Evolutionary conservation across 1,284 basidiomycete genomes (phyloP).

Genomic region (Cryptococcus sp.): DNA sequence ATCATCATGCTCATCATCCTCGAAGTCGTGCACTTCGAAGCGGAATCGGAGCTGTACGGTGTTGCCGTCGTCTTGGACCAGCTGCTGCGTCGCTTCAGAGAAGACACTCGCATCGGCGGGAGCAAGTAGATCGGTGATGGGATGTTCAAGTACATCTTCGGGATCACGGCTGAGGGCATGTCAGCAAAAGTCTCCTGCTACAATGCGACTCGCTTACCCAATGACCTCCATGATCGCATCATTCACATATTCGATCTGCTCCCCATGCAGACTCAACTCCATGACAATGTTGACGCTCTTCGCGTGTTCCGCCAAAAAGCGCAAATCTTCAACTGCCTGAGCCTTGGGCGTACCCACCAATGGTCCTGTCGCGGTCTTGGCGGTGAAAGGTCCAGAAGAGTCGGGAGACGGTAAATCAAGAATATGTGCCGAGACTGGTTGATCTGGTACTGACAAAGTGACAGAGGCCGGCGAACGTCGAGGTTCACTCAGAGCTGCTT

Average conservation of each 20-base stretch:
- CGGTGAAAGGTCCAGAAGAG: slow-evolving; percentile 13
- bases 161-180: slow-evolving; percentile 63
- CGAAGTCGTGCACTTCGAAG: slow-evolving; percentile 59
- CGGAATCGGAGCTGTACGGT: slow-evolving; percentile 92
- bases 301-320: slow-evolving; percentile 84
- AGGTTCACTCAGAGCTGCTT: slow-evolving; percentile 21
- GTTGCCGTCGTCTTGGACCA: slow-evolving; percentile 88
- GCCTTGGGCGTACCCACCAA: slow-evolving; percentile 54
- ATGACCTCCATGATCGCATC: slow-evolving; percentile 88
- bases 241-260: slow-evolving; percentile 85
- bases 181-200: background rate
- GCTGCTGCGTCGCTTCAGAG: slow-evolving; percentile 77
- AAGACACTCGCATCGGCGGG: slow-evolving; percentile 85
- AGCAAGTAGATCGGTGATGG: slow-evolving; percentile 79
- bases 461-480: slow-evolving; percentile 17
- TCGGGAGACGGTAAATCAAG: slow-evolving; percentile 25
- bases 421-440: slow-evolving; percentile 13
- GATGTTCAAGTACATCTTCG: slow-evolving; percentile 72
- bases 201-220: slow-evolving; percentile 64
- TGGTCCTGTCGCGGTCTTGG: slow-evolving; percentile 15
- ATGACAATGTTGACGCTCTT: slow-evolving; percentile 93
- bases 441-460: slow-evolving; percentile 15
- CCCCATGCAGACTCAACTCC: slow-evolving; percentile 90
- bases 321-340: slow-evolving; percentile 77
- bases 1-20: slow-evolving; percentile 39